These are phyloP conservation scores for Albizia julibrissin DNA, from an alignment of 306 rosid species.

Conservation along the genomic window DNA sequence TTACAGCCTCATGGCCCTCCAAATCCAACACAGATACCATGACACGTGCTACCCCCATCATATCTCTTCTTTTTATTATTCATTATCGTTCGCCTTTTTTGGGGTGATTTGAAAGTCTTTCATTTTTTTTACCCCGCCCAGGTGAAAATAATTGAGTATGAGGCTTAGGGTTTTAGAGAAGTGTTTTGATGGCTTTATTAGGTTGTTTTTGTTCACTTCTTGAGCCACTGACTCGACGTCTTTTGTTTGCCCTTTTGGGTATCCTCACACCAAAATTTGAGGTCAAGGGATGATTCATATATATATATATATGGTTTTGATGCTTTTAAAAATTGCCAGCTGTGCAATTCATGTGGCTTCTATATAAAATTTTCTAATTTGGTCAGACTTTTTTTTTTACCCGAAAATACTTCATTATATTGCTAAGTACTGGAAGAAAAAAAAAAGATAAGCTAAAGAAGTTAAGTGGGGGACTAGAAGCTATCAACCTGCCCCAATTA, in stretches of 20 bases:
- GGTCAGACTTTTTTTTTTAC: too few relatives aligned
- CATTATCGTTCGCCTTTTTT: background rate
- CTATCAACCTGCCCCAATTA: too few relatives aligned
- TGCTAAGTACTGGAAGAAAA: too few relatives aligned
- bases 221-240: conserved; percentile 47
- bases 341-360: background rate
- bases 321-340: background rate
- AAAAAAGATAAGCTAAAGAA: too few relatives aligned
- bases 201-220: conserved; percentile 48
- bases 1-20: conserved; percentile 26
- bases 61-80: background rate
- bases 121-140: background rate
- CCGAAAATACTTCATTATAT: too few relatives aligned
- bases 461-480: too few relatives aligned
- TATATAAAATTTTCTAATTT: background rate
- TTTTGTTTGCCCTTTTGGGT: background rate
- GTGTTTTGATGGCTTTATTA: background rate
- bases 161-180: conserved; percentile 28
- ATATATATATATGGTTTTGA: background rate
- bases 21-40: conserved; percentile 40
- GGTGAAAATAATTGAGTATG: background rate
- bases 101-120: conserved; percentile 14
- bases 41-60: background rate
- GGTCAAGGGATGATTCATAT: background rate
- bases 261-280: background rate